These are phyloP conservation scores for Mycogone perniciosa DNA, from an alignment of 2,329 filamentous ascomycete species.

Conservation along the genomic window DNA sequence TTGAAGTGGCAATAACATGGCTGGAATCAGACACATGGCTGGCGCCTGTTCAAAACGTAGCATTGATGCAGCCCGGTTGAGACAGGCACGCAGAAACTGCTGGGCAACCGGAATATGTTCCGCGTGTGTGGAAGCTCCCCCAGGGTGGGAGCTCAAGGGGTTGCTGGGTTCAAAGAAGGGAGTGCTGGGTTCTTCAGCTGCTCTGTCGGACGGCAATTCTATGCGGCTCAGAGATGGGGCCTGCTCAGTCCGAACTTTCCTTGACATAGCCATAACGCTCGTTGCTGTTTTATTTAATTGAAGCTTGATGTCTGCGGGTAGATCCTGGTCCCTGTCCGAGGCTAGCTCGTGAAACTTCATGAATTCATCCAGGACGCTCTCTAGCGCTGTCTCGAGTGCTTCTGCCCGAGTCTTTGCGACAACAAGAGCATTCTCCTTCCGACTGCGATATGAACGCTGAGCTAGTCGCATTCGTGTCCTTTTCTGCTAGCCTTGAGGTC, in stretches of 20 bases:
- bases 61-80: conserved; percentile 1
- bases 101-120: conserved; percentile 5
- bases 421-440: conserved; percentile 9
- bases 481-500: not conserved
- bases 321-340: not conserved
- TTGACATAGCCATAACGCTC: conserved; percentile 5
- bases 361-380: conserved; percentile 5
- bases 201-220: not conserved
- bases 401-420: not conserved
- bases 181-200: not conserved
- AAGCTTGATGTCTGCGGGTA: conserved; percentile 4
- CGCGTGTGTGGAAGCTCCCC: not conserved
- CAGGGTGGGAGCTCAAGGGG: not conserved
- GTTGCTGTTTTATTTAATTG: conserved; percentile 9
- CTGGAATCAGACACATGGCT: conserved; percentile 4
- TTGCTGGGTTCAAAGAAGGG: not conserved
- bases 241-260: not conserved
- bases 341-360: conserved; percentile 3
- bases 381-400: conserved; percentile 4
- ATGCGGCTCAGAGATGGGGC: too few species aligned
- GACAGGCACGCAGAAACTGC: conserved; percentile 2
- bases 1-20: conserved; percentile 5
- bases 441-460: conserved; percentile 9
- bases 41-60: conserved; percentile 1
- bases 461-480: conserved; percentile 7